Conservation (phyloP, 257 asterid genomes). For the Ophiorrhiza pumila region DNA sequence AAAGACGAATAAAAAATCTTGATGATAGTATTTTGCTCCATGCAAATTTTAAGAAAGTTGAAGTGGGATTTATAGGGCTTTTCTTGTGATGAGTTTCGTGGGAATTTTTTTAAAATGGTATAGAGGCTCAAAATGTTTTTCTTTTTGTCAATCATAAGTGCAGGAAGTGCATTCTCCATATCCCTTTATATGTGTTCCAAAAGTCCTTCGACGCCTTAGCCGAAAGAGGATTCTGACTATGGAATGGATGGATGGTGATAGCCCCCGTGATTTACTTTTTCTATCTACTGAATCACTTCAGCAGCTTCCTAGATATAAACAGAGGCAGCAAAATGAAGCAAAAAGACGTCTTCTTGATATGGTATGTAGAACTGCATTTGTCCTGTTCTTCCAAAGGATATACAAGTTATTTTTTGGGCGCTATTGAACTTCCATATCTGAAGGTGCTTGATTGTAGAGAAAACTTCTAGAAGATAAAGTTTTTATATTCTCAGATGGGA, state of each 20-base stretch:
- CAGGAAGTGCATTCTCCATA: constrained; percentile 81
- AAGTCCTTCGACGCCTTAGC: constrained; percentile 62
- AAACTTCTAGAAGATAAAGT: not conserved
- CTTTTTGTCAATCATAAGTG: constrained; percentile 22
- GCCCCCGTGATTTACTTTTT: constrained; percentile 67
- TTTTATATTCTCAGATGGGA: not conserved
- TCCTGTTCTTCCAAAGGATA: not conserved
- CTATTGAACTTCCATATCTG: not conserved
- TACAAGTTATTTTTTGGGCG: not conserved
- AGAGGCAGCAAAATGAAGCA: constrained; percentile 32
- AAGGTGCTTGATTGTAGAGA: constrained; percentile 1
- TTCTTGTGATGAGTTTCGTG: not conserved
- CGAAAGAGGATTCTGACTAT: constrained; percentile 79
- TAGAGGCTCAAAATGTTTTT: not conserved
- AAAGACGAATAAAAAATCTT: not conserved
- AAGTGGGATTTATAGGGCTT: not conserved
- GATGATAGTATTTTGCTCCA: not conserved
- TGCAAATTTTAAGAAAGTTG: not conserved
- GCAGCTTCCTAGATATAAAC: constrained; percentile 17
- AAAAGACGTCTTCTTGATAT: constrained; percentile 39
- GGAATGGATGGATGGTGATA: constrained; percentile 98
- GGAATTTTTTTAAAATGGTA: constrained; percentile 1
- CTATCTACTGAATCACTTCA: constrained; percentile 44
- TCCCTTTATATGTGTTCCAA: constrained; percentile 65
- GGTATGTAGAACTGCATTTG: constrained; percentile 25